Conservation (phyloP, 139 green algal genomes). For the Ettlia oleoabundans region DNA sequence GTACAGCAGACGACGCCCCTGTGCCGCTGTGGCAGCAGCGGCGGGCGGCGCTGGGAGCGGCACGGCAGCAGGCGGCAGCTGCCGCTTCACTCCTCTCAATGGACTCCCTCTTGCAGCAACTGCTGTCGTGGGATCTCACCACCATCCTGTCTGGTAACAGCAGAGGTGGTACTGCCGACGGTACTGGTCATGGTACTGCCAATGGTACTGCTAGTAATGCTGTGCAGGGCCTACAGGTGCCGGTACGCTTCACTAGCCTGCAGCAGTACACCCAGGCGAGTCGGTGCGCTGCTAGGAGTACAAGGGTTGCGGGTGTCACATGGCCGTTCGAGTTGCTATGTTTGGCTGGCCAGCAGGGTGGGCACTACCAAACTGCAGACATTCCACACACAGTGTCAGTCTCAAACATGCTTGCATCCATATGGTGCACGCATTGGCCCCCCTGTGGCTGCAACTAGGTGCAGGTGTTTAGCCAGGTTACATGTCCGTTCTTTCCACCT, state of each 20-base stretch:
- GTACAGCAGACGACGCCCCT: too few relatives aligned
- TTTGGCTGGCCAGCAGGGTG: too few relatives aligned
- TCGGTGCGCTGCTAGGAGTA: too few relatives aligned
- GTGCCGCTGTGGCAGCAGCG: conserved; percentile 36
- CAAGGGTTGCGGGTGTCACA: not conserved
- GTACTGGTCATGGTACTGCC: too few relatives aligned
- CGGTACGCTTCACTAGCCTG: conserved; percentile 31
- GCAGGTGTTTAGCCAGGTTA: too few relatives aligned
- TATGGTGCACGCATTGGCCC: too few relatives aligned
- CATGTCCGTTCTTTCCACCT: too few relatives aligned
- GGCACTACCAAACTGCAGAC: not conserved
- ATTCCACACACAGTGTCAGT: not conserved
- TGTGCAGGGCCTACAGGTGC: conserved; percentile 30
- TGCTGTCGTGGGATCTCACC: conserved; percentile 36
- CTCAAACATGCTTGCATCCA: too few relatives aligned
- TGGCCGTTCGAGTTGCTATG: not conserved
- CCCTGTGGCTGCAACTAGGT: too few relatives aligned
- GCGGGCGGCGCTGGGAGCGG: conserved; percentile 8
- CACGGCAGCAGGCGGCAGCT: not conserved
- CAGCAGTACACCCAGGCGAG: conserved; percentile 41
- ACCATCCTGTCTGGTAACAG: conserved; percentile 18
- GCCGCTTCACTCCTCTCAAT: conserved; percentile 20
- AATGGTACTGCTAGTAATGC: too few relatives aligned
- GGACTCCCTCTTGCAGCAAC: conserved; percentile 35
- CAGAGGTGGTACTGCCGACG: not conserved